Conservation (phyloP, 2,329 filamentous ascomycete genomes). For the Geosmithia morbida region DNA sequence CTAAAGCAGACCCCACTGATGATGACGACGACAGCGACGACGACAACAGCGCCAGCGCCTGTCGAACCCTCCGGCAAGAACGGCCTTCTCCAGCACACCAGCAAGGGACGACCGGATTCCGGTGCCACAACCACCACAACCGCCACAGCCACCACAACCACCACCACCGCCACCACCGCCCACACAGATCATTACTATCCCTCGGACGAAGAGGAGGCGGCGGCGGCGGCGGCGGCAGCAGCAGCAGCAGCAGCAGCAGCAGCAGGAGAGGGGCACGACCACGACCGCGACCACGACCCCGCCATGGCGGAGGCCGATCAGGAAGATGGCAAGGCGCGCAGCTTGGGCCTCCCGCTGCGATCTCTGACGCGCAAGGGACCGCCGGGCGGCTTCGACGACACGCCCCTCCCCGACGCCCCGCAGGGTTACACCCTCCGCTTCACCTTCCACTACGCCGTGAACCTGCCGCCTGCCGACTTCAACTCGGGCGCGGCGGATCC, state of each 20-base stretch:
- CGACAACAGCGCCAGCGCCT: too few species aligned
- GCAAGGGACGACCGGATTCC: neutral
- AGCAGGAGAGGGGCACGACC: too few species aligned
- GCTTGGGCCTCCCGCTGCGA: conserved; percentile 1
- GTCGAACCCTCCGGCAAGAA: too few species aligned
- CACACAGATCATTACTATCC: neutral
- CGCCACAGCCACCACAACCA: neutral
- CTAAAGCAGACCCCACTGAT: too few species aligned
- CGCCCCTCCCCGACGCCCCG: conserved; percentile 58
- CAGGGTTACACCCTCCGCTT: conserved; percentile 76
- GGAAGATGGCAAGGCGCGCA: neutral
- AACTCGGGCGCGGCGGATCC: conserved; percentile 69
- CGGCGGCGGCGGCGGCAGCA: too few species aligned
- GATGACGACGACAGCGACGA: too few species aligned
- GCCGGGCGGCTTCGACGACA: conserved; percentile 66
- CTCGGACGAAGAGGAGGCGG: too few species aligned
- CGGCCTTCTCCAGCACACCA: neutral
- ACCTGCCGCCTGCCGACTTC: conserved; percentile 74
- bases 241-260: too few species aligned
- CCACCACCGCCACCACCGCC: neutral
- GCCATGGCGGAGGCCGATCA: too few species aligned
- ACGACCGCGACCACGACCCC: too few species aligned
- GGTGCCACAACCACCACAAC: neutral
- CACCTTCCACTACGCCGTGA: conserved; percentile 66
- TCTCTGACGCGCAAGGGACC: conserved; percentile 24